These are phyloP conservation scores for Podaxis sp. DNA, from an alignment of 768 basidiomycete genomes.

Conservation along the genomic window DNA sequence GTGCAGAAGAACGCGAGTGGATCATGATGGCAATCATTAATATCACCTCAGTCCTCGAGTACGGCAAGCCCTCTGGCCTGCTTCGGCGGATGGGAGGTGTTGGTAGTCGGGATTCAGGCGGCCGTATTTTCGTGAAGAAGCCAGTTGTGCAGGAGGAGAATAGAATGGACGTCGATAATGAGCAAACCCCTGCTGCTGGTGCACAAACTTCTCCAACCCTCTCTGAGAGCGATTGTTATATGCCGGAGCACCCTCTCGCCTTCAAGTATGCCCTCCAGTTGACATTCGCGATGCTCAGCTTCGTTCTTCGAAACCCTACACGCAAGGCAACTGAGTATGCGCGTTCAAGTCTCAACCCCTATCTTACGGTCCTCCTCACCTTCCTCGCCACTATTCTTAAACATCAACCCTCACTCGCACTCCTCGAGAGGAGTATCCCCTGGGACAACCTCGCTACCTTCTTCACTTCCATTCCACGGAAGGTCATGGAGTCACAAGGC, in stretches of 20 bases:
- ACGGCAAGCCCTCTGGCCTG: conserved; percentile 73
- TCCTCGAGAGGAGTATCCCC: conserved; percentile 78
- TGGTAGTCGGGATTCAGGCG: conserved; percentile 37
- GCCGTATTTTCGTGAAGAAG: conserved; percentile 53
- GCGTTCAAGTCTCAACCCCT: conserved; percentile 71
- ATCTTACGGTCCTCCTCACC: conserved; percentile 82
- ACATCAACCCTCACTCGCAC: conserved; percentile 54
- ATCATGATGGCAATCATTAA: conserved; percentile 94
- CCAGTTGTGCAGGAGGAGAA: conserved; percentile 49
- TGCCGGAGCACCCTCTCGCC: conserved; percentile 54
- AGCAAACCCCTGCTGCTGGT: conserved; percentile 28
- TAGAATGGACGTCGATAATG: conserved; percentile 34
- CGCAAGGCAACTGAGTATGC: conserved; percentile 61
- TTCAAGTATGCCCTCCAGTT: conserved; percentile 79
- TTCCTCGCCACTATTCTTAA: conserved; percentile 81
- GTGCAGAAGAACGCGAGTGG: conserved; percentile 86
- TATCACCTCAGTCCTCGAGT: conserved; percentile 81
- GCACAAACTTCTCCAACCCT: conserved; percentile 28
- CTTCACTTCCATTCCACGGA: conserved; percentile 59
- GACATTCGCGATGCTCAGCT: conserved; percentile 73
- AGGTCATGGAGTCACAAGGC: conserved; percentile 48
- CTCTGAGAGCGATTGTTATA: conserved; percentile 29
- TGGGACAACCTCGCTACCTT: conserved; percentile 75
- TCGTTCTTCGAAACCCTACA: conserved; percentile 63
- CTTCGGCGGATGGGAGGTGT: conserved; percentile 63